phyloP scores from a whole-genome alignment of 2,329 filamentous ascomycete genomes.

The Madurella mycetomatis region DNA sequence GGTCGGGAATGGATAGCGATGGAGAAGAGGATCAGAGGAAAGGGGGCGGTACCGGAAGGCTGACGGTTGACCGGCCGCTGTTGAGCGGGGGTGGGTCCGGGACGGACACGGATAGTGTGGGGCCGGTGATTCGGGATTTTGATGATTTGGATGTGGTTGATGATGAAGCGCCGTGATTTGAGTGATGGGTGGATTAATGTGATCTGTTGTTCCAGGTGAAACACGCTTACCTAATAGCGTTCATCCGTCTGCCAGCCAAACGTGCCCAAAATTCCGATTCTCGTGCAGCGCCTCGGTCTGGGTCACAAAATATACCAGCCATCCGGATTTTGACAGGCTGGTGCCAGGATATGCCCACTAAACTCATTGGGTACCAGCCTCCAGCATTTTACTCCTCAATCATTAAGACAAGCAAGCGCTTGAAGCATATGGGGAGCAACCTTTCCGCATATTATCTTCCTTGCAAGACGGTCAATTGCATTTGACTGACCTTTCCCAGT shows the following conservation, averaged over 20 bases:
- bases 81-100: background rate
- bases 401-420: background rate
- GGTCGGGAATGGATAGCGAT: background rate
- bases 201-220: too few relatives aligned
- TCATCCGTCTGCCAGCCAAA: too few relatives aligned
- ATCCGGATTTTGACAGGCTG: background rate
- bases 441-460: background rate
- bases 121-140: constrained; percentile 36
- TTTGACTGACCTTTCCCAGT: background rate
- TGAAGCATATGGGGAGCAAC: background rate
- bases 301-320: background rate
- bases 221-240: too few relatives aligned
- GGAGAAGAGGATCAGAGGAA: background rate
- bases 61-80: background rate
- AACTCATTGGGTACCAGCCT: constrained; percentile 12
- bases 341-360: background rate
- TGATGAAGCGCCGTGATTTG: constrained; percentile 27
- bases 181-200: background rate
- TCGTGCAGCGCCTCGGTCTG: too few relatives aligned
- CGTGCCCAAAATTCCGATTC: too few relatives aligned
- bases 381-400: background rate
- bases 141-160: constrained; percentile 35
- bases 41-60: background rate
- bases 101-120: constrained; percentile 24
- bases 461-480: background rate